Base-by-base conservation (phyloP, 164 flowering plant genomes). In the Tinospora cordifolia region DNA sequence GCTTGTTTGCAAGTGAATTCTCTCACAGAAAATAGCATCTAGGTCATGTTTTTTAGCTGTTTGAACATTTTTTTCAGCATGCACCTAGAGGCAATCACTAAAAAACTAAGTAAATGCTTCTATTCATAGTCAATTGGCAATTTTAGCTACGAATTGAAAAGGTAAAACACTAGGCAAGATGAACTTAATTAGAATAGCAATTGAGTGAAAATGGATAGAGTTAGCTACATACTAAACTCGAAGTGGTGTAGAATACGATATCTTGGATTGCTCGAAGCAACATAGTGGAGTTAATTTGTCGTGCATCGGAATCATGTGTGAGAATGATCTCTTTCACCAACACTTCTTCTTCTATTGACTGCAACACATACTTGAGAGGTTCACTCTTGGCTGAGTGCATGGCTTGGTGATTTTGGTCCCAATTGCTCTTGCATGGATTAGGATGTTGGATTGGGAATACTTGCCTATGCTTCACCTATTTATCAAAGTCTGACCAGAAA, bases 281-380 rank as follows among this genome's bases (percentile, higher is more conserved):
- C 24, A 62, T 47, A 75, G 79, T 77, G 13, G 85, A 76, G 70
- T 89, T 88, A 62, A 87, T 73, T 24, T 58, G 71, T 22, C 81
- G 82, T 13, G 82, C 86, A 76, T 89, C 89, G 22, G 90, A 86
- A 57, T 86, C 89, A 75, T 89, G 94, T 57, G 81, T 75, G 27
- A 86, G 81, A 40, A 81, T 75, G 41, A 87, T 82, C 59, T 77
- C 75, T 78, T 70, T 76, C 24, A 81, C 72, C 39, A 85, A 65
- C 17, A 75, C 36, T 54, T 84, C 86, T 19, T 82, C 83, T 49
- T 77, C 76, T 2, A 34, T 51, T 12, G 72, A 30, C 3, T 63
- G 62, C 1, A 66, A 27, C 3, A 74, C 63, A 63, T 24, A 12
- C 2, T 38, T 41, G 51, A 54, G 36, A 49, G 21, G 7, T 0